These are phyloP conservation scores for Cercophora newfieldiana DNA, from an alignment of 495 filamentous ascomycete genomes.

Conservation along the genomic window DNA sequence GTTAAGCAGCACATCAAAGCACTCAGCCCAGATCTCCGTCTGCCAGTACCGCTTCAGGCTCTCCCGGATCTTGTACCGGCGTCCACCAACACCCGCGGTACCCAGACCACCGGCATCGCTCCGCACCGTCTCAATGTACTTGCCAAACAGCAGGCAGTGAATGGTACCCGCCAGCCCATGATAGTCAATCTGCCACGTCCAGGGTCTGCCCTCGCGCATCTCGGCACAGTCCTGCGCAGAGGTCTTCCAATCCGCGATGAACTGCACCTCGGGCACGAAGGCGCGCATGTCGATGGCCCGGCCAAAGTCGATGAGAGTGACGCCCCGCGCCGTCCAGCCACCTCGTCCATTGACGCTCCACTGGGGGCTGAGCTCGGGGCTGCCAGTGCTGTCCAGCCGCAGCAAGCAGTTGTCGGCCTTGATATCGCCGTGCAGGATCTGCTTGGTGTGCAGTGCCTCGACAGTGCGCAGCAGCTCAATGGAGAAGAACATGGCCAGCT, in stretches of 20 bases:
- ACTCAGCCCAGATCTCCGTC: constrained; percentile 78
- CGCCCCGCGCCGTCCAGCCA: constrained; percentile 79
- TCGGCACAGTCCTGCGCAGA: constrained; percentile 83
- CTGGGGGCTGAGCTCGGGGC: constrained; percentile 43
- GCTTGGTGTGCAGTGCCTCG: constrained; percentile 77
- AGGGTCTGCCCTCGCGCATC: constrained; percentile 86
- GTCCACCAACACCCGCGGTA: constrained; percentile 36
- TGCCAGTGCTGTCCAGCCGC: constrained; percentile 58
- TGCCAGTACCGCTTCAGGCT: constrained; percentile 93
- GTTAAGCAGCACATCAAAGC: constrained; percentile 87
- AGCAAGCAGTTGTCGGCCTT: constrained; percentile 95
- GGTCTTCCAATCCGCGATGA: constrained; percentile 93
- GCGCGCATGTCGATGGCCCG: constrained; percentile 89
- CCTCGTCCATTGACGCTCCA: constrained; percentile 70
- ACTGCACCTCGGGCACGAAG: constrained; percentile 75
- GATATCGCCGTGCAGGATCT: constrained; percentile 87
- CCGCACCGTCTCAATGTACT: constrained; percentile 82
- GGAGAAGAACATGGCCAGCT: constrained; percentile 89
- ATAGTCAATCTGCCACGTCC: constrained; percentile 96
- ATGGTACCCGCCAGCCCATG: constrained; percentile 85
- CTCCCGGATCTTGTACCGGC: constrained; percentile 68
- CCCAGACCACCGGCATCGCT: constrained; percentile 51
- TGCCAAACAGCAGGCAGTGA: constrained; percentile 85
- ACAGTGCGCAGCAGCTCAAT: constrained; percentile 89
- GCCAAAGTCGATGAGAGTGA: constrained; percentile 91